These are phyloP conservation scores for Quercus tomentella DNA, from an alignment of 331 rosid genomes.

Conservation along the genomic window DNA sequence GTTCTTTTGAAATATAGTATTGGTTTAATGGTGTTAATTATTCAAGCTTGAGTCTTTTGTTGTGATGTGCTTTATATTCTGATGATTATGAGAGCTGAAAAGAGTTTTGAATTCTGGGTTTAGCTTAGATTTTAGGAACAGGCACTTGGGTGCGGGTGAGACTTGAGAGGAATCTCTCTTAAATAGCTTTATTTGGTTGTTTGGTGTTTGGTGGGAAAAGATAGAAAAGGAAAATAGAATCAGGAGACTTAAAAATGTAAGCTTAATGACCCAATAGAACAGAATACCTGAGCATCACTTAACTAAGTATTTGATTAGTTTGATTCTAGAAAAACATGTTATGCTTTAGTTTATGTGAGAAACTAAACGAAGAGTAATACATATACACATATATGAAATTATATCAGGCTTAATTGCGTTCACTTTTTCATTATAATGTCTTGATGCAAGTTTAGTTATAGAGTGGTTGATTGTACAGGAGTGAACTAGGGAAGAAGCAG, in stretches of 20 bases:
- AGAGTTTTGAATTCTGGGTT: conserved; percentile 22
- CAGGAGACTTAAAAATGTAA: not conserved
- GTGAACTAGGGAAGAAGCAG: conserved; percentile 59
- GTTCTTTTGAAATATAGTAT: not conserved
- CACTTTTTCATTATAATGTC: not conserved
- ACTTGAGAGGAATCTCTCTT: not conserved
- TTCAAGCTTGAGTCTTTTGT: not conserved
- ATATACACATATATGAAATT: not conserved
- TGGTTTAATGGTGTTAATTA: conserved; percentile 2
- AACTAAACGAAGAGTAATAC: not conserved
- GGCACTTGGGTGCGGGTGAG: conserved; percentile 7
- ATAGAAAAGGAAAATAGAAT: not conserved
- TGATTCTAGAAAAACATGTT: not conserved
- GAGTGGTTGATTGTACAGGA: conserved; percentile 44
- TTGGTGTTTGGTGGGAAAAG: not conserved
- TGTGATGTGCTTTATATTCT: not conserved
- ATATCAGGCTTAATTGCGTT: not conserved
- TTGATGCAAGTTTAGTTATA: not conserved
- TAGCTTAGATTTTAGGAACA: conserved; percentile 19
- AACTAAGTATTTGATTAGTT: not conserved
- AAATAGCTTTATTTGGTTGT: not conserved
- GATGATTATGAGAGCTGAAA: not conserved
- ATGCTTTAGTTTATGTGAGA: not conserved
- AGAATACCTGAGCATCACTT: not conserved
- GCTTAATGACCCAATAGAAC: not conserved